These are phyloP conservation scores for Calonectria ilicicola DNA, from an alignment of 2,329 filamentous ascomycete genomes.

Conservation along the genomic window DNA sequence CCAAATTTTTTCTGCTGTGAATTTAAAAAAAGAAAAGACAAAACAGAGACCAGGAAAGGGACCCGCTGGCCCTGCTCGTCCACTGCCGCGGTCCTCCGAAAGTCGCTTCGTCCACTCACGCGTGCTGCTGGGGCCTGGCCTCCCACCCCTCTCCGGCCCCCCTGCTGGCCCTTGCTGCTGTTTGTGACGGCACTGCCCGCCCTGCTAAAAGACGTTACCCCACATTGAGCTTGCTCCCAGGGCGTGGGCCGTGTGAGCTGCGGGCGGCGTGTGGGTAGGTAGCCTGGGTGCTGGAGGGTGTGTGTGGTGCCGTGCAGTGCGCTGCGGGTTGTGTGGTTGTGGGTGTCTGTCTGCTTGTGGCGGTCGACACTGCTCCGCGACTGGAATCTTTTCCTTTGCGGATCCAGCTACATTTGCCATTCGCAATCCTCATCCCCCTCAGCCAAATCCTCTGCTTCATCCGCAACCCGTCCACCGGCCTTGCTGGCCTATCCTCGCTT, in stretches of 20 bases:
- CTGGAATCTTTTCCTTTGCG: slow-evolving; percentile 46
- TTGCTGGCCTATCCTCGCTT: not conserved
- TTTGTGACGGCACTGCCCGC: slow-evolving; percentile 46
- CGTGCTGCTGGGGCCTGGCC: slow-evolving; percentile 2
- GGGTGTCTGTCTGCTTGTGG: slow-evolving; percentile 35
- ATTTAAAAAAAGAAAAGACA: not conserved
- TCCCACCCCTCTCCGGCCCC: slow-evolving; percentile 29
- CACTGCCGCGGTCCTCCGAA: slow-evolving; percentile 8
- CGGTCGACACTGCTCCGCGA: slow-evolving; percentile 40
- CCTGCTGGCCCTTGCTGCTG: slow-evolving; percentile 37
- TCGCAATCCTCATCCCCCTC: slow-evolving; percentile 36
- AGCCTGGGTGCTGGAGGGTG: slow-evolving; percentile 11
- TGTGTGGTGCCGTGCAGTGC: not conserved
- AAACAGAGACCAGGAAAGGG: not conserved
- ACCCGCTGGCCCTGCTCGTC: slow-evolving; percentile 2
- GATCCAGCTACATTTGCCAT: slow-evolving; percentile 35
- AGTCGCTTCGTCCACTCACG: slow-evolving; percentile 22
- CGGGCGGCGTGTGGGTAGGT: slow-evolving; percentile 33
- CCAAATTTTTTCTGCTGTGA: slow-evolving; percentile 3
- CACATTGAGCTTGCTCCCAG: slow-evolving; percentile 39
- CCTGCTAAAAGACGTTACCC: slow-evolving; percentile 43
- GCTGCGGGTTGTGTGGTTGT: slow-evolving; percentile 17
- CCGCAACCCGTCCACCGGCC: not conserved
- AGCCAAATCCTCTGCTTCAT: slow-evolving; percentile 28
- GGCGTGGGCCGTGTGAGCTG: slow-evolving; percentile 38